Conservation (phyloP, 2,329 filamentous ascomycete species). For the Epichloe coenophiala region DNA sequence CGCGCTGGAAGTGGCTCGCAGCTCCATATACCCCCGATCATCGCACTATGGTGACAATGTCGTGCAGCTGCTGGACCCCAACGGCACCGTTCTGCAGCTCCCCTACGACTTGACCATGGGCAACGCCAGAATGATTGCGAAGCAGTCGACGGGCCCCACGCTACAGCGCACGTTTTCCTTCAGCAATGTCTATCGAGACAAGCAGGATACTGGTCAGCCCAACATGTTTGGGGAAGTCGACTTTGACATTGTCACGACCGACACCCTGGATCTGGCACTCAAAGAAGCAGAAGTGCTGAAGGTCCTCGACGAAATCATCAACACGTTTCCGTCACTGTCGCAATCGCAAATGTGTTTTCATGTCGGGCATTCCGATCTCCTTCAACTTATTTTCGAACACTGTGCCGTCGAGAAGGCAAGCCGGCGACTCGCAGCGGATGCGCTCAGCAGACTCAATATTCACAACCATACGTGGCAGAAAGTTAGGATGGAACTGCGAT, state of each 20-base stretch:
- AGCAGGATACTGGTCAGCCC: constrained; percentile 66
- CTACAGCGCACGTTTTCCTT: constrained; percentile 75
- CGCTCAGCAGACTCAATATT: constrained; percentile 77
- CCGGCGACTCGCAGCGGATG: constrained; percentile 62
- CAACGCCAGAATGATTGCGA: constrained; percentile 71
- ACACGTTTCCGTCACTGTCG: constrained; percentile 62
- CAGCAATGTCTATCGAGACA: constrained; percentile 74
- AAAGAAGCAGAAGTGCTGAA: constrained; percentile 93
- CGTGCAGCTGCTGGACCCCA: constrained; percentile 67
- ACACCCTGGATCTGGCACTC: constrained; percentile 67
- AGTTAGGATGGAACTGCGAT: constrained; percentile 68
- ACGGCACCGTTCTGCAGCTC: constrained; percentile 82
- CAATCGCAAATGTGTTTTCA: constrained; percentile 73
- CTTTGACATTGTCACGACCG: constrained; percentile 85
- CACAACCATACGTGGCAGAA: constrained; percentile 70
- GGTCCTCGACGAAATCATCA: constrained; percentile 80
- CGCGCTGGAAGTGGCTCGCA: constrained; percentile 66
- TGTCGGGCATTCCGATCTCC: constrained; percentile 73
- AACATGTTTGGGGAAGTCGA: constrained; percentile 78
- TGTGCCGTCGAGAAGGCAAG: constrained; percentile 63
- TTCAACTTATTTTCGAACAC: constrained; percentile 80
- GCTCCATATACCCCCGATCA: constrained; percentile 69
- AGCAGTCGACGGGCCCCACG: constrained; percentile 44
- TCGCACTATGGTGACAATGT: constrained; percentile 60
- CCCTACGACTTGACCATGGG: constrained; percentile 88